Percentiles rank a stretch among this genome's conserved stretches.
Conservation (phyloP, 768 basidiomycete species). For the Dacryopinax spathularia region DNA sequence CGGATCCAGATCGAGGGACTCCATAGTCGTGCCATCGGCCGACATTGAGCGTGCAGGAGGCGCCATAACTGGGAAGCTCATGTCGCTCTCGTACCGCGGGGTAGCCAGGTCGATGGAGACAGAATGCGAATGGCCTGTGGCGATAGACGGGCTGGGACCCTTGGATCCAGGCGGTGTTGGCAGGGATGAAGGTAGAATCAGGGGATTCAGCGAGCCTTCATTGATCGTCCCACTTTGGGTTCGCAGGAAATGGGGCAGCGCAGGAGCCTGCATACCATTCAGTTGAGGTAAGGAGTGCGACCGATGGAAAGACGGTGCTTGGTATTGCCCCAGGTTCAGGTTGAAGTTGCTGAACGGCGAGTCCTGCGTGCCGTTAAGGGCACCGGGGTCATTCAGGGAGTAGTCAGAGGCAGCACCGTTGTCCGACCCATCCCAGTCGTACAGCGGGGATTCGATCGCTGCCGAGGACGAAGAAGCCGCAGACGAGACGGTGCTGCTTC, state of each 20-base stretch:
- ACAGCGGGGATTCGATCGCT: not conserved
- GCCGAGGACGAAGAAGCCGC: not conserved
- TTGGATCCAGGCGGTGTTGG: not conserved
- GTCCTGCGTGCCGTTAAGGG: not conserved
- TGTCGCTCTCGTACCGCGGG: not conserved
- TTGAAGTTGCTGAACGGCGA: conserved; percentile 1
- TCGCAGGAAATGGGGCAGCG: not conserved
- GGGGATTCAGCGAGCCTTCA: not conserved
- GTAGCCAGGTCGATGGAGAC: not conserved
- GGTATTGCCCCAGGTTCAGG: not conserved
- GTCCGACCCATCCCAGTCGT: conserved; percentile 2
- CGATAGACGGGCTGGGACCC: not conserved
- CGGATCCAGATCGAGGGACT: not conserved
- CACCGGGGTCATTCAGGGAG: not conserved
- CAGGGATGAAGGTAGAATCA: not conserved
- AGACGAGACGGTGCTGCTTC: not conserved
- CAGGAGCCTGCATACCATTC: not conserved
- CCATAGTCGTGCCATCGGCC: not conserved
- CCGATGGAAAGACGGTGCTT: not conserved
- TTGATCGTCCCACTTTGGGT: not conserved
- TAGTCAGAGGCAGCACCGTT: not conserved
- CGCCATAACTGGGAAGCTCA: not conserved
- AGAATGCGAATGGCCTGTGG: not conserved
- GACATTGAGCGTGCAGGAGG: not conserved
- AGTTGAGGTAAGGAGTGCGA: not conserved